These are phyloP conservation scores for Gnetum montanum DNA, from an alignment of 75 land plant genomes.

Conservation along the genomic window DNA sequence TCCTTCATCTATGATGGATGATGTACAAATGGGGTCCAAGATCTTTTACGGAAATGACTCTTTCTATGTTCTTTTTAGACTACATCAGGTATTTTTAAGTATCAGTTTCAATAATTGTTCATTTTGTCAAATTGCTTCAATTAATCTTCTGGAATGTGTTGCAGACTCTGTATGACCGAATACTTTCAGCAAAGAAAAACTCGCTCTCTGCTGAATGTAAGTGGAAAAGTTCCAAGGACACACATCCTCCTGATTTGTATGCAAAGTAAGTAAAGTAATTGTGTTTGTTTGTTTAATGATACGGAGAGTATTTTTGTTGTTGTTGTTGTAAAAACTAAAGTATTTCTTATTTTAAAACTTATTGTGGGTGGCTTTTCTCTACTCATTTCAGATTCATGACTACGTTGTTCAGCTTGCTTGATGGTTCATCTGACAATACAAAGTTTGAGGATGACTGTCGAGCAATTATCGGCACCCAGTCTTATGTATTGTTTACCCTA, in stretches of 20 bases:
- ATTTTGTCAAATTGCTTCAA: too few relatives aligned
- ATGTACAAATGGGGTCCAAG: constrained; percentile 23
- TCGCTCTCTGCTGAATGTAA: constrained; percentile 69
- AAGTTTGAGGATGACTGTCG: constrained; percentile 98
- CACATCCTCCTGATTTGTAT: constrained; percentile 56
- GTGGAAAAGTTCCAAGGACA: constrained; percentile 55
- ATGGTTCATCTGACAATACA: constrained; percentile 87
- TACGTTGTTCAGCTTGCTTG: constrained; percentile 66
- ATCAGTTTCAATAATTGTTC: neutral
- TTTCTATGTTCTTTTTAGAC: constrained; percentile 80
- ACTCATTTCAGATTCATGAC: constrained; percentile 53
- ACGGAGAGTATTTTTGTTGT: too few relatives aligned
- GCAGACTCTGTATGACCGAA: constrained; percentile 84
- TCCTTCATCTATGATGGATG: constrained; percentile 19
- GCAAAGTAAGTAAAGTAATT: constrained; percentile 47
- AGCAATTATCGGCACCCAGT: constrained; percentile 92
- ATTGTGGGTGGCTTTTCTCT: neutral
- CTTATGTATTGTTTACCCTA: constrained; percentile 87
- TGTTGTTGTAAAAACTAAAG: too few relatives aligned
- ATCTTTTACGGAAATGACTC: constrained; percentile 87
- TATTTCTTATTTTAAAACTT: neutral
- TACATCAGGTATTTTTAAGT: constrained; percentile 58
- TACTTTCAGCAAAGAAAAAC: constrained; percentile 73
- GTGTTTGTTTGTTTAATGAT: too few relatives aligned
- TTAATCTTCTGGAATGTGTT: constrained; percentile 4